Percentiles rank a stretch among this genome's conserved stretches.
These are phyloP conservation scores for Aurinia saxatilis DNA, from an alignment of 345 rosid genomes.

Conservation along the genomic window DNA sequence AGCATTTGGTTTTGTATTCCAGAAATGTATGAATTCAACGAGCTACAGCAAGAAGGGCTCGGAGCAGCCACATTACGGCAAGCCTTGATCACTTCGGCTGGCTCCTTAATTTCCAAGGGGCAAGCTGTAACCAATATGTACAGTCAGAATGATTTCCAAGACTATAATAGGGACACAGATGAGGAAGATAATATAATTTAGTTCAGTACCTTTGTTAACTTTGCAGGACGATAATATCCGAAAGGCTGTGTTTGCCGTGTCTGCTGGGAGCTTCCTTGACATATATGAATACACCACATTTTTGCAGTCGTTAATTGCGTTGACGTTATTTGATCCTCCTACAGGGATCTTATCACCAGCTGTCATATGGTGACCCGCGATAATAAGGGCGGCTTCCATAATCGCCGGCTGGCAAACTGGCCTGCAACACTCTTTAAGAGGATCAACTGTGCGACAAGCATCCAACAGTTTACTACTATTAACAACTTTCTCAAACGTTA, in stretches of 20 bases:
- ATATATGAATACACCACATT: constrained; percentile 75
- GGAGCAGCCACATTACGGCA: constrained; percentile 89
- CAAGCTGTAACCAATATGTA: constrained; percentile 55
- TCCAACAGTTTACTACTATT: constrained; percentile 76
- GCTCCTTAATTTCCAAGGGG: constrained; percentile 80
- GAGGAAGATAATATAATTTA: background rate
- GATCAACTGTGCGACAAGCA: constrained; percentile 75
- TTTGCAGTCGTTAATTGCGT: constrained; percentile 68
- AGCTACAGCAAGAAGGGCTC: constrained; percentile 89
- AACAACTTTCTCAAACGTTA: constrained; percentile 57
- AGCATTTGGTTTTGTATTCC: constrained; percentile 89
- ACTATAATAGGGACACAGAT: background rate
- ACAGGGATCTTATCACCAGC: constrained; percentile 38
- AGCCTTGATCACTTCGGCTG: constrained; percentile 70
- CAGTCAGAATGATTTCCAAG: background rate
- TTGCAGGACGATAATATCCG: constrained; percentile 82
- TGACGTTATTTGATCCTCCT: constrained; percentile 44
- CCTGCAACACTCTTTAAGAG: constrained; percentile 87
- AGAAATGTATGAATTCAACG: constrained; percentile 68
- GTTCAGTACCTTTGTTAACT: constrained; percentile 71
- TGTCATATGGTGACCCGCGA: constrained; percentile 53
- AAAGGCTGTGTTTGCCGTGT: constrained; percentile 62
- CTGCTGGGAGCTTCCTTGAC: constrained; percentile 60
- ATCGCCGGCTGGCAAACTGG: constrained; percentile 85
- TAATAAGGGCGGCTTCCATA: constrained; percentile 70